Conservation (phyloP, 2,329 filamentous ascomycete species). For the Ceratocystis papillata region DNA sequence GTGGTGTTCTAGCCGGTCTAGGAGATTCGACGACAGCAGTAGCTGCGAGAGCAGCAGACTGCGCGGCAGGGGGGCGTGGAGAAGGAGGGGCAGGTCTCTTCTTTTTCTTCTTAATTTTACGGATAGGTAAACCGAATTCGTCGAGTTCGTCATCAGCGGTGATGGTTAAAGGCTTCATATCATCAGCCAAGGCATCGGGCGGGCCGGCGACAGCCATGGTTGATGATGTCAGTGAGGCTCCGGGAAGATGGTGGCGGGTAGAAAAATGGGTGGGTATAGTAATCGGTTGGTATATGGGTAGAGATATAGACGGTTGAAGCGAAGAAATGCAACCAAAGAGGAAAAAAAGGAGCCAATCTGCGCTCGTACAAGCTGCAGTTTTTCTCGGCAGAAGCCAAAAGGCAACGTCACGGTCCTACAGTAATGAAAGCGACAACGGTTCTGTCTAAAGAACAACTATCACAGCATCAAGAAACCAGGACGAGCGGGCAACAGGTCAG, state of each 20-base stretch:
- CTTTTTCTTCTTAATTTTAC: conserved; percentile 26
- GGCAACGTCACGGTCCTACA: not conserved
- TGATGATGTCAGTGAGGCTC: not conserved
- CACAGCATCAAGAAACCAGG: not conserved
- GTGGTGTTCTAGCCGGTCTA: not conserved
- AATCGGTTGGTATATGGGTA: not conserved
- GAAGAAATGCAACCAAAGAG: not conserved
- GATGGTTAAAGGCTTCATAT: conserved; percentile 24
- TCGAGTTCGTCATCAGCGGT: conserved; percentile 41
- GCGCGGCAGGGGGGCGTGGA: not conserved
- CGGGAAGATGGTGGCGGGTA: not conserved
- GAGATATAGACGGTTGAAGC: not conserved
- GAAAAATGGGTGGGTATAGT: not conserved
- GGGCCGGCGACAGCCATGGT: not conserved
- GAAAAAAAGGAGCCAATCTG: not conserved
- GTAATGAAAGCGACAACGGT: not conserved
- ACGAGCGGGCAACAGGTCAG: no score
- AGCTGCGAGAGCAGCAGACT: not conserved
- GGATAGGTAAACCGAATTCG: conserved; percentile 59
- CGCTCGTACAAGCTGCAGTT: not conserved
- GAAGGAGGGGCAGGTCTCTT: conserved; percentile 26
- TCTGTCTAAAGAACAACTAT: conserved; percentile 13
- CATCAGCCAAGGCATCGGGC: conserved; percentile 15
- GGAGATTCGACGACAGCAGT: not conserved
- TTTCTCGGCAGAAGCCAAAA: not conserved